These are phyloP conservation scores for Rutstroemia sp. DNA, from an alignment of 2,329 filamentous ascomycete genomes.

Conservation along the genomic window DNA sequence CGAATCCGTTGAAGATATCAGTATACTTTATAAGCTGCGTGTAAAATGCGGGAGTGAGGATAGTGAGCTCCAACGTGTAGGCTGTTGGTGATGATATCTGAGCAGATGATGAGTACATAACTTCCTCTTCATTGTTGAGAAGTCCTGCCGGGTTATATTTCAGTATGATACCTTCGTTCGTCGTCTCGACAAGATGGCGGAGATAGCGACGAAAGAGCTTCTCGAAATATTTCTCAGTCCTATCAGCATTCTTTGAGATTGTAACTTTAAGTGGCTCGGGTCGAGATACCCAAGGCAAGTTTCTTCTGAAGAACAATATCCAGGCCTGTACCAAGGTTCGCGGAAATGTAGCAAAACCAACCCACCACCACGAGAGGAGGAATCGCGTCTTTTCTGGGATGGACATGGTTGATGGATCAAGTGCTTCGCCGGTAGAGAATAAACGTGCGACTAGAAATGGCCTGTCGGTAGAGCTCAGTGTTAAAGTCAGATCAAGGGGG, in stretches of 20 bases:
- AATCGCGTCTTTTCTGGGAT: conserved; percentile 39
- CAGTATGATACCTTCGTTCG: conserved; percentile 38
- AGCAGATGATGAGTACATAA: conserved; percentile 32
- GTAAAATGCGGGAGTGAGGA: conserved; percentile 62
- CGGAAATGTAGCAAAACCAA: conserved; percentile 58
- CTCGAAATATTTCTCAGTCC: conserved; percentile 42
- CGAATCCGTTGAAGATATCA: neutral
- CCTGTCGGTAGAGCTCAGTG: conserved; percentile 49
- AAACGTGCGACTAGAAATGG: conserved; percentile 56
- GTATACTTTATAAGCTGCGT: conserved; percentile 56
- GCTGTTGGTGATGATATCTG: conserved; percentile 9
- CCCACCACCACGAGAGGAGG: conserved; percentile 55
- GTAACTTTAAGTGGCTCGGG: conserved; percentile 54
- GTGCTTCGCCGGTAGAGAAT: conserved; percentile 41
- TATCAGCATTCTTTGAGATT: conserved; percentile 45
- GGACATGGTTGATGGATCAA: conserved; percentile 43
- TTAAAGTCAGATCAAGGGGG: conserved; percentile 57
- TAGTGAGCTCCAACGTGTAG: conserved; percentile 43
- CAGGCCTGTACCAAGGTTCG: conserved; percentile 56
- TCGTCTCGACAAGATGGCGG: conserved; percentile 40
- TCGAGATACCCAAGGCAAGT: conserved; percentile 56
- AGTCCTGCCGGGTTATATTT: conserved; percentile 48
- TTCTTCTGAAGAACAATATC: conserved; percentile 46
- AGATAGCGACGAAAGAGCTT: conserved; percentile 41
- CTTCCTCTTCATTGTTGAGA: conserved; percentile 30